Evolutionary conservation across 2,329 filamentous ascomycete species (phyloP).

Genomic region (Raffaelea ambrosiae): DNA sequence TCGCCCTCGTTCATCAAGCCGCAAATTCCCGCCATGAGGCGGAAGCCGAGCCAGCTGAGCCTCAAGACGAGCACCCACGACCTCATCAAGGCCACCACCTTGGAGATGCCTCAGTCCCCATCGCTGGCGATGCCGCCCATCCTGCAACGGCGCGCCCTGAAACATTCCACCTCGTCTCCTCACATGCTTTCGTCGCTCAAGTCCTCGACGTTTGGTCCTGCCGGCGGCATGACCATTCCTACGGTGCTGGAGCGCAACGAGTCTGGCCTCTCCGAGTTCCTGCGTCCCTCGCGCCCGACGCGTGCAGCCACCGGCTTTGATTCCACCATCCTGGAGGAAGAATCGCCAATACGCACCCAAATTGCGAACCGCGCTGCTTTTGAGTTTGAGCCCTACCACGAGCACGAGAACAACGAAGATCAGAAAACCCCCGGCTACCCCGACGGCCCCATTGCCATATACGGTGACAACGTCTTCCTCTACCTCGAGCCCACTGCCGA

Average conservation of each 20-base stretch:
- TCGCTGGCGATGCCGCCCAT: constrained; percentile 41
- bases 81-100: constrained; percentile 36
- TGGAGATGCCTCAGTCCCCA: constrained; percentile 49
- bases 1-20: constrained; percentile 77
- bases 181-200: constrained; percentile 54
- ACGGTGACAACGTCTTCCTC: constrained; percentile 67
- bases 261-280: constrained; percentile 49
- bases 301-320: constrained; percentile 29
- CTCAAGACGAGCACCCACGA: constrained; percentile 62
- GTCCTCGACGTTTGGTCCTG: constrained; percentile 51
- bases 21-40: constrained; percentile 58
- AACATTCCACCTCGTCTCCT: constrained; percentile 60
- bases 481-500: constrained; percentile 74
- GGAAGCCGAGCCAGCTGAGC: constrained; percentile 70
- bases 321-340: constrained; percentile 42
- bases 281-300: constrained; percentile 46
- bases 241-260: constrained; percentile 52
- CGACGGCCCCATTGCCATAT: constrained; percentile 73
- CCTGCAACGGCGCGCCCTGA: constrained; percentile 52
- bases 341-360: constrained; percentile 51
- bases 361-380: constrained; percentile 51
- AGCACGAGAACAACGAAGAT: constrained; percentile 66
- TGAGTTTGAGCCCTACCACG: constrained; percentile 52
- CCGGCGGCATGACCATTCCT: constrained; percentile 56
- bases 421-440: constrained; percentile 78